These are phyloP conservation scores for Sugiyamaella americana DNA, from an alignment of 805 yeast genomes.

Conservation along the genomic window DNA sequence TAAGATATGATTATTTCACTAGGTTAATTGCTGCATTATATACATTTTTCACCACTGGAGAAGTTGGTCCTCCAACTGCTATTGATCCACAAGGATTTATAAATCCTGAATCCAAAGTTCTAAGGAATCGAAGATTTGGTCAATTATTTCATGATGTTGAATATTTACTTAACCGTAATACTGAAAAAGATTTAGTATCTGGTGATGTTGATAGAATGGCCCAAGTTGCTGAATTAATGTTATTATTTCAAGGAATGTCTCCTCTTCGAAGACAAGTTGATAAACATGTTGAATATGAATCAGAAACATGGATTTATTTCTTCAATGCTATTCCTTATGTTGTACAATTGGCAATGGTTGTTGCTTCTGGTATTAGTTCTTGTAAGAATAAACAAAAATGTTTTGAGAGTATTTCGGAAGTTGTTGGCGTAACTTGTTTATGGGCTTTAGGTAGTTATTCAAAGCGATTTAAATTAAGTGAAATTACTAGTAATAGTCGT, in stretches of 20 bases:
- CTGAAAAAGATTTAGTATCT: constrained; percentile 44
- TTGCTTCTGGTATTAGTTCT: constrained; percentile 30
- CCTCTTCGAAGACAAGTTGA: constrained; percentile 66
- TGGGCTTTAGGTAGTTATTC: constrained; percentile 26
- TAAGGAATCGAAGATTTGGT: constrained; percentile 69
- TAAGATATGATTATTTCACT: constrained; percentile 57
- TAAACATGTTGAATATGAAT: constrained; percentile 87
- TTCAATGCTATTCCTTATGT: constrained; percentile 66
- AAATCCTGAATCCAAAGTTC: constrained; percentile 35
- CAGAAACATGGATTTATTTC: constrained; percentile 69
- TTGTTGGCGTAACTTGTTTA: constrained; percentile 21
- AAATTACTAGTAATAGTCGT: constrained; percentile 9
- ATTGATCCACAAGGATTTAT: constrained; percentile 31
- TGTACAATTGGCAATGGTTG: constrained; percentile 40
- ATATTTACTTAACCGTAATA: constrained; percentile 65
- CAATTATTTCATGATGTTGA: constrained; percentile 76
- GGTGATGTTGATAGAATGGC: constrained; percentile 42
- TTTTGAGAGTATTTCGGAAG: constrained; percentile 19
- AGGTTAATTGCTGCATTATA: constrained; percentile 57
- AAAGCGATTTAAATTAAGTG: constrained; percentile 19
- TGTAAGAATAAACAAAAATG: constrained; percentile 15
- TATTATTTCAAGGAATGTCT: constrained; percentile 72
- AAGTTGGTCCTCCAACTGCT: constrained; percentile 40
- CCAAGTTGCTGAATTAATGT: constrained; percentile 58
- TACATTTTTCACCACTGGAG: constrained; percentile 53